A percentile compares a stretch with the other conserved stretches of the same genome.
Evolutionary conservation across 805 yeast genomes (phyloP).

Genomic region (Candida adriatica): DNA sequence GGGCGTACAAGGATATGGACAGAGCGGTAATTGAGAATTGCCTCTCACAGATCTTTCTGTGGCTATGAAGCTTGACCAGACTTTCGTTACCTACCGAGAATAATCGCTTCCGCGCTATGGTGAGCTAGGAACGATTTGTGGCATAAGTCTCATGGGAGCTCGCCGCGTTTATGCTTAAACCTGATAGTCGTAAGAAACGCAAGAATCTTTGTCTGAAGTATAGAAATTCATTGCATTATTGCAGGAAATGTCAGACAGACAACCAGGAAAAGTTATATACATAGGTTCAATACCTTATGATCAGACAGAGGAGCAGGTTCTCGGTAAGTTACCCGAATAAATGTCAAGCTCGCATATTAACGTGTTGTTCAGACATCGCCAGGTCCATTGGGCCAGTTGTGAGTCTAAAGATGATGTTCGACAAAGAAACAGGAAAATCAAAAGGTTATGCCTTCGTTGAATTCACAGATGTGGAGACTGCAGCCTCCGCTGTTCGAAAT

Average conservation of each 20-base stretch:
- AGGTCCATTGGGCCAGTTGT: constrained; percentile 84
- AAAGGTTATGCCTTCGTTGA: constrained; percentile 88
- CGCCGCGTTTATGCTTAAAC: too few species aligned
- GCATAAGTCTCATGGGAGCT: too few species aligned
- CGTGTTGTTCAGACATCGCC: constrained; percentile 51
- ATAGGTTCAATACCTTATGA: constrained; percentile 90
- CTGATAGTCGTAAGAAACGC: too few species aligned
- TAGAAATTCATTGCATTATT: too few species aligned
- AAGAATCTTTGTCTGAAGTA: too few species aligned
- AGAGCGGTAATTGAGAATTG: too few species aligned
- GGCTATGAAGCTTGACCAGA: too few species aligned
- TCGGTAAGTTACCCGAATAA: constrained; percentile 18
- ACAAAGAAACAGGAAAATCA: constrained; percentile 82
- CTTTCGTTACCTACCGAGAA: too few species aligned
- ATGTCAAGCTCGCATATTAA: not conserved
- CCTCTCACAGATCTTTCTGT: too few species aligned
- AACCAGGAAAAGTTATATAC: constrained; percentile 46
- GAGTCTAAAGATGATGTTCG: constrained; percentile 70
- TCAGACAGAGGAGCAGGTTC: constrained; percentile 89
- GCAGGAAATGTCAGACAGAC: constrained; percentile 11
- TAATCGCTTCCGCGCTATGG: too few species aligned
- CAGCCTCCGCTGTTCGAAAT: constrained; percentile 86
- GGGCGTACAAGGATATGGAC: too few species aligned
- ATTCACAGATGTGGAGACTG: constrained; percentile 72
- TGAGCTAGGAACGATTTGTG: too few species aligned